A percentile compares a stretch with the other conserved stretches of the same genome.
Evolutionary conservation across 2,329 filamentous ascomycete genomes (phyloP).

Genomic region (Hysterium pulicare): DNA sequence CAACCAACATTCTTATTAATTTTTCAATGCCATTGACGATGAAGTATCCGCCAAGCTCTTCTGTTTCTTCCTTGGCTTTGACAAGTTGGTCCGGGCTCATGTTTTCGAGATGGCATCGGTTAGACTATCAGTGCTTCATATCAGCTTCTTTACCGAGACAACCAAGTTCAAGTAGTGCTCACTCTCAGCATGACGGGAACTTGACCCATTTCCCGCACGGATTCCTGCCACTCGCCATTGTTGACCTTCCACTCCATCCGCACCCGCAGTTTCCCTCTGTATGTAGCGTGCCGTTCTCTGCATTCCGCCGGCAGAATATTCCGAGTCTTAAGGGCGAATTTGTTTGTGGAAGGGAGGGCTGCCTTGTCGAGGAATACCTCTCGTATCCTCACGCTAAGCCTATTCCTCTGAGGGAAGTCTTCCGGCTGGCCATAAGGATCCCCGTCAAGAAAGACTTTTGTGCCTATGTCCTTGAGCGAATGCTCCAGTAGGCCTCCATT

Average conservation of each 20-base stretch:
- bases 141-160: conserved; percentile 19
- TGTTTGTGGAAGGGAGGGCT: conserved; percentile 75
- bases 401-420: conserved; percentile 64
- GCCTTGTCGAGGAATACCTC: conserved; percentile 81
- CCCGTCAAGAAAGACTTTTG: conserved; percentile 82
- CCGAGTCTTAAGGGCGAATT: conserved; percentile 72
- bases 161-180: conserved; percentile 28
- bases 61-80: conserved; percentile 85
- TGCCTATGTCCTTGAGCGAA: conserved; percentile 83
- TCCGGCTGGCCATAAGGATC: conserved; percentile 53
- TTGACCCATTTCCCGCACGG: conserved; percentile 79
- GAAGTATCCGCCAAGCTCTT: conserved; percentile 95
- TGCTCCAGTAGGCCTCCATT: conserved; percentile 69
- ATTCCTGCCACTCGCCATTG: conserved; percentile 77
- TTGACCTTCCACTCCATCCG: conserved; percentile 85
- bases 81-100: conserved; percentile 81
- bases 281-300: conserved; percentile 88
- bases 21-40: conserved; percentile 98
- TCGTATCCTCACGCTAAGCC: conserved; percentile 72
- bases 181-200: conserved; percentile 93
- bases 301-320: conserved; percentile 90
- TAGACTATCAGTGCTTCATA: conserved; percentile 58
- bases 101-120: conserved; percentile 83
- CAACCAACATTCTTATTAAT: conserved; percentile 85
- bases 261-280: conserved; percentile 80